Base-by-base conservation (phyloP, 129 eudicot genomes). In the carrot (Daucus carota) region DNA sequence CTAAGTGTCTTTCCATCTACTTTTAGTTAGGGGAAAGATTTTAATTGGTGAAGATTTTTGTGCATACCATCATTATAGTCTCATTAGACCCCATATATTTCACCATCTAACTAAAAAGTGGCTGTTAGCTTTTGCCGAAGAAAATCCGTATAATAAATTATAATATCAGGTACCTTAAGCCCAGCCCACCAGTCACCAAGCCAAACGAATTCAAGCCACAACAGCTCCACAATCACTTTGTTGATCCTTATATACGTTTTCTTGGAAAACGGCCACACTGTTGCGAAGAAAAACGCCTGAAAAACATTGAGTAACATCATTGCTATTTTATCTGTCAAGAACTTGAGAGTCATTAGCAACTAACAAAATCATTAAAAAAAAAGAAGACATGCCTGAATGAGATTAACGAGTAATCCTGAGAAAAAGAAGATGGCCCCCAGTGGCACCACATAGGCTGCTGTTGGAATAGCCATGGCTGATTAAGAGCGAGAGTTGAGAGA, bases 121-220 rank as follows among this genome's bases (percentile, higher is more conserved):
- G n/a, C n/a, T n/a, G n/a, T n/a, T n/a, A n/a, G n/a, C n/a, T n/a
- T n/a, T n/a, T n/a, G n/a, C n/a, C n/a, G n/a, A n/a, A n/a, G n/a
- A n/a, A n/a, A n/a, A n/a, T n/a, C n/a, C n/a, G n/a, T n/a, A n/a
- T n/a, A n/a, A n/a, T n/a, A n/a, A n/a, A n/a, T n/a, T n/a, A n/a
- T 48, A 48, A 48, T 48, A 18, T 18, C 3, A 8, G 28, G 33
- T 40, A 90, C 98, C 98, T 93, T 82, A 67, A 93, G 89, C 22
- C 90, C 90, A 33, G 96, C 96, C 98, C 96, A 88, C 98, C 98
- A 93, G 81, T 93, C 98, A 60, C 88, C 83, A 36, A 93, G 82
- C 96, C 96, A 93, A 31, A 93, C 92, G 57, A 93, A 96, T 82
- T 93, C 96, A 73, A 90, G 84, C 98, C 95, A 93, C 75, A 93